Evolutionary conservation across 192 early-diverging fungal genomes (phyloP).

Genomic region (Backusella australiensis): DNA sequence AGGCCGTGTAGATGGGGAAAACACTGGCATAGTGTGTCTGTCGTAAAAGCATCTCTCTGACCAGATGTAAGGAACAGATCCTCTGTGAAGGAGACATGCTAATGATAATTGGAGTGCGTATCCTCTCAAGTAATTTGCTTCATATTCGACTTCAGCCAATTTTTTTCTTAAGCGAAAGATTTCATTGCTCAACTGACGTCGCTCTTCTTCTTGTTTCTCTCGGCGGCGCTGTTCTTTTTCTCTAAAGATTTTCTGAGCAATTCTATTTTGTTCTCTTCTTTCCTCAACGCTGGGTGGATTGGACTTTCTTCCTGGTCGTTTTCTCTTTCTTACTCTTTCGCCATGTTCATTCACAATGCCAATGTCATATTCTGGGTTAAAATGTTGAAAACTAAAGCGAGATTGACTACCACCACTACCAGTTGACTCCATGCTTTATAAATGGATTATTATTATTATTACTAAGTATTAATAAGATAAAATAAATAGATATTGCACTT

Average conservation of each 20-base stretch:
- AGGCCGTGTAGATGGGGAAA: background rate
- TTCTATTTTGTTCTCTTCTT: constrained; percentile 31
- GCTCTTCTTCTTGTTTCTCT: constrained; percentile 14
- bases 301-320: constrained; percentile 31
- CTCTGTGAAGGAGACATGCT: constrained; percentile 2
- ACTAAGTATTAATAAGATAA: background rate
- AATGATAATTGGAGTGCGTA: constrained; percentile 15
- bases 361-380: constrained; percentile 28
- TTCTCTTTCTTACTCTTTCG: constrained; percentile 22
- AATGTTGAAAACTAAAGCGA: constrained; percentile 29
- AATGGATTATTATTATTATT: background rate
- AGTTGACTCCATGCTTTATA: background rate
- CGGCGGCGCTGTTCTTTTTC: constrained; percentile 27
- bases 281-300: constrained; percentile 29
- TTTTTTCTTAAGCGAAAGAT: background rate
- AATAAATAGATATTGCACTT: background rate
- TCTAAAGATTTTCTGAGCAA: constrained; percentile 26
- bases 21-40: background rate
- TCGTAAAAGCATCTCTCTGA: constrained; percentile 3
- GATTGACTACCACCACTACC: background rate
- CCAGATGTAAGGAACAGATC: constrained; percentile 22
- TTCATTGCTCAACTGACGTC: constrained; percentile 4
- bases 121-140: constrained; percentile 17
- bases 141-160: constrained; percentile 15
- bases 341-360: constrained; percentile 33